Evolutionary conservation across 129 eudicot species (phyloP).

Genomic region (Tagetes patula): DNA sequence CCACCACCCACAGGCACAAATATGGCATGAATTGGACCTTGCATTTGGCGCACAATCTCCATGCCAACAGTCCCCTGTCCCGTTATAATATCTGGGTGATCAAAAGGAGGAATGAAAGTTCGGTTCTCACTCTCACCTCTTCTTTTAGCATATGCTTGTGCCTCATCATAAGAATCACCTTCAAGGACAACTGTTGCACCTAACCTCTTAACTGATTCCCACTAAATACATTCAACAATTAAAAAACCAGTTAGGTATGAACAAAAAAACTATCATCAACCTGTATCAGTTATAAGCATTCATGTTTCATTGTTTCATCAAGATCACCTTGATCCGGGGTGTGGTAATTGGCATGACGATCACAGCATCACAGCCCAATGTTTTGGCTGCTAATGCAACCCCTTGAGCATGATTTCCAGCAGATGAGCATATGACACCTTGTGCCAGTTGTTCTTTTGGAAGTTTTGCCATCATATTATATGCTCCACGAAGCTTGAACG

Average conservation of each 20-base stretch:
- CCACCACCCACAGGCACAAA: constrained; percentile 99
- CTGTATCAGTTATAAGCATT: neutral
- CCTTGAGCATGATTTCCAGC: constrained; percentile 99
- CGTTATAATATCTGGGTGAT: constrained; percentile 83
- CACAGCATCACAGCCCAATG: constrained; percentile 86
- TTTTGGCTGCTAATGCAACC: constrained; percentile 87
- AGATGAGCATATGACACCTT: constrained; percentile 92
- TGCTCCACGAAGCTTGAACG: constrained; percentile 96
- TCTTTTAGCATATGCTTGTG: constrained; percentile 80
- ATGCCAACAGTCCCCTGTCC: constrained; percentile 97
- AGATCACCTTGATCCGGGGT: constrained; percentile 80
- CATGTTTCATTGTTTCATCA: constrained; percentile 15
- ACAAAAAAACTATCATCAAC: neutral
- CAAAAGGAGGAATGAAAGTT: constrained; percentile 92
- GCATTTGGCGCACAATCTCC: constrained; percentile 91
- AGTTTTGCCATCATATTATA: constrained; percentile 99
- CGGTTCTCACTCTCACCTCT: constrained; percentile 64
- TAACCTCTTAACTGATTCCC: constrained; percentile 86
- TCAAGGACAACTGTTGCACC: constrained; percentile 96
- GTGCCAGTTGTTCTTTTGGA: constrained; percentile 69
- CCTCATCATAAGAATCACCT: constrained; percentile 97
- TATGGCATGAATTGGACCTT: constrained; percentile 83
- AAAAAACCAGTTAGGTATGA: constrained; percentile 3
- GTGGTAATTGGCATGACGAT: constrained; percentile 98
- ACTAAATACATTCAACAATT: constrained; percentile 38